Evolutionary conservation across 176 grass and related monocot genomes (phyloP), one percentile per base, ranked within the genome.

Genomic region (Puccinellia tenuiflora): DNA sequence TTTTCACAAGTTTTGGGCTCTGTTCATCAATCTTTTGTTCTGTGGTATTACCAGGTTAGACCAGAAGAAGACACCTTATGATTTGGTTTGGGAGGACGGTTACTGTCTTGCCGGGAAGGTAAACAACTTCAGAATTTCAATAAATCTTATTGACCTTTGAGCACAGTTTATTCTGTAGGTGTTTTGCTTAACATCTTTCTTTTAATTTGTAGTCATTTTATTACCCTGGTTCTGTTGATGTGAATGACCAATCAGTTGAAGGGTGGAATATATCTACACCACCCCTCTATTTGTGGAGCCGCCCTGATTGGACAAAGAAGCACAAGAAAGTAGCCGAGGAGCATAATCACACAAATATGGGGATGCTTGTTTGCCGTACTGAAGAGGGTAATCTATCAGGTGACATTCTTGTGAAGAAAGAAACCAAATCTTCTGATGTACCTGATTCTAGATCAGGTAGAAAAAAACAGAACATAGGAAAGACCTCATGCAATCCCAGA

Each of bases 51-150:
- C 40, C 89, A 99, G 96, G 70, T 80, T 99, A 52, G 91, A 99
- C 69, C 30, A 81, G 78, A 99, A 95, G 78, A 86, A 46, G 45
- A 73, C 31, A 47, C 87, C 79, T 21, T 99, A 99, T 87, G 89
- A 96, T 85, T 92, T 99, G 85, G 83, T 99, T 72, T 99, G 93
- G 96, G 89, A 90, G 78, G 93, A 96, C 79, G 81, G 50, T 85
- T 61, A 88, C 37, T 78, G 75, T 67, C 91, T 96, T 79, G 70
- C 91, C 51, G 96, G 96, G 54, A 96, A 96, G 93, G 96, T 99
- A 94, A 48, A 54, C 15, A 62, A 60, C 39, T 67, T 80, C 16
- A 25, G 18, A 68, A 72, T 28, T 60, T 78, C 22, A 11, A 35
- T 61, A 21, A 78, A 64, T 28, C 40, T 16, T 69, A 77, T 26